A percentile compares a stretch with the other conserved stretches of the same genome.
Conservation (phyloP, 768 basidiomycete genomes). For the Clathrus columnatus region DNA sequence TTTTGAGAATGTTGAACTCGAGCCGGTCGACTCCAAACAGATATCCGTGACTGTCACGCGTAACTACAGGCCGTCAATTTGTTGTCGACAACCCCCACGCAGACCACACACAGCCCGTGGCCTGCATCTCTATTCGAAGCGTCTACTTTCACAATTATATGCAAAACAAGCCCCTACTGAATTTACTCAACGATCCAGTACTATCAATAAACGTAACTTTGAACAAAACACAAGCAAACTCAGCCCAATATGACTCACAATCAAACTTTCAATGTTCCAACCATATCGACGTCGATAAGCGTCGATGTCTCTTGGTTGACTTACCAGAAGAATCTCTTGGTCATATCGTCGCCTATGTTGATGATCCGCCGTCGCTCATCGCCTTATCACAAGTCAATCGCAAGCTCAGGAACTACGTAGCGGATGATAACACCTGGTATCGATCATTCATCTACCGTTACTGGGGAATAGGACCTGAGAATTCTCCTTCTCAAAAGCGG, state of each 20-base stretch:
- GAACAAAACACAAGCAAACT: conserved; percentile 1
- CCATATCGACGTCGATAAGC: not conserved
- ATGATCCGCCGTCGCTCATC: conserved; percentile 47
- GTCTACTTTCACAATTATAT: conserved; percentile 3
- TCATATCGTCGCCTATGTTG: conserved; percentile 65
- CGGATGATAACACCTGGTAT: conserved; percentile 73
- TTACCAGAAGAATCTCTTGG: conserved; percentile 67
- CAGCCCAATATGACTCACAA: conserved; percentile 1
- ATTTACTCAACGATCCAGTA: conserved; percentile 3
- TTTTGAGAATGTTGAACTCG: too few relatives aligned
- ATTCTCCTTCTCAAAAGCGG: conserved; percentile 36
- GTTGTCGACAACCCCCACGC: not conserved
- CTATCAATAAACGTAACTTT: not conserved
- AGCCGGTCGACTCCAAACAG: too few relatives aligned
- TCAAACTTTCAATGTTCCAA: not conserved
- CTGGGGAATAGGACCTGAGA: conserved; percentile 58
- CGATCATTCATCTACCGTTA: conserved; percentile 64
- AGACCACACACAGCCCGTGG: not conserved
- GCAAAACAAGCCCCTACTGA: conserved; percentile 11
- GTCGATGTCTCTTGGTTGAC: conserved; percentile 31
- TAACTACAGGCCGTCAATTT: not conserved
- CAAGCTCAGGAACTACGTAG: conserved; percentile 53
- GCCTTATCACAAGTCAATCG: conserved; percentile 46
- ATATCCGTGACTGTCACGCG: not conserved
- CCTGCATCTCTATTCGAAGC: not conserved